Evolutionary conservation across 2,329 filamentous ascomycete genomes (phyloP), one percentile per base, ranked within the genome.

Genomic region (Sordariomycetes sp.): DNA sequence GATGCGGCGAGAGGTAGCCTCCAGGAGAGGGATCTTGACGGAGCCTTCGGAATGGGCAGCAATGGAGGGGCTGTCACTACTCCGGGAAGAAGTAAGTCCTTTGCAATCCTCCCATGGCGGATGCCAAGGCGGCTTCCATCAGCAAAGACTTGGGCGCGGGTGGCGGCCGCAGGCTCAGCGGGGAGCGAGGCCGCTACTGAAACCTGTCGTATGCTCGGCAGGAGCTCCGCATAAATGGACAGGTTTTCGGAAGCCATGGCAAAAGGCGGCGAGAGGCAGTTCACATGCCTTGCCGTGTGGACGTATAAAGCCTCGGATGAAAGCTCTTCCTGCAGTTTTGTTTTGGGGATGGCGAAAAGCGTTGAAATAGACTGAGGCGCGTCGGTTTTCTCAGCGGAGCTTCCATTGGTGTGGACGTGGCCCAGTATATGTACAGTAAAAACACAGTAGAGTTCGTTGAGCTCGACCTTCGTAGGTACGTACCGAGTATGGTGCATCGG

Each of bases 201-300:
- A 46, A 88, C 74, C 66, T 86, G 83, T 50, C 79, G 76, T 62
- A 88, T 85, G 60, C 87, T 86, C 32, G 78, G 73, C 2, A 88
- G 76, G 1, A 87, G 75, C 70, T 88, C 85, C 5, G 84, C 83
- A 65, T 88, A 87, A 24, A 87, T 74, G 14, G 59, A 50, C 46
- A 50, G 46, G 22, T 20, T 22, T 50, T 6, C 46, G 20, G 46
- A 50, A 8, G 46, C 20, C 46, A 50, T 50, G 46, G 22, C 11
- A 3, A 24, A 50, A 11, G 20, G 14, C n/a, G 2, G 7, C 4
- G 46, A 50, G 22, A 3, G 12, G 11, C 3, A 22, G 20, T 24
- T 50, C 46, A 24, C n/a, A 14, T 3, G 46, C 22, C 46, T 50
- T 50, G 22, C 22, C 22, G n/a, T 24, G n/a, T 24, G 46, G 46